Evolutionary conservation across 2,329 filamentous ascomycete genomes (phyloP).

Genomic region (Colletotrichum lupini): DNA sequence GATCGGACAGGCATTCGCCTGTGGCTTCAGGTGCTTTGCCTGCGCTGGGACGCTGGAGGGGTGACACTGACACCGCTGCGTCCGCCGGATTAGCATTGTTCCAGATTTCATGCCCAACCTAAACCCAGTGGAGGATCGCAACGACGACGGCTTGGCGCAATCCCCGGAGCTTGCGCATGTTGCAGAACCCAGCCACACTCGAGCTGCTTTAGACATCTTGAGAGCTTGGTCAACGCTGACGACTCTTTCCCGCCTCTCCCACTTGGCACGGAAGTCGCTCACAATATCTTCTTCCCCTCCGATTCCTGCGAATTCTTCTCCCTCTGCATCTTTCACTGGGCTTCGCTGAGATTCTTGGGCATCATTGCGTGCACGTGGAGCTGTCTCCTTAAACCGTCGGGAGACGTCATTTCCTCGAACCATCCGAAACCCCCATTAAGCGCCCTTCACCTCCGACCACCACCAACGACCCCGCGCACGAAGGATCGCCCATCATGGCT

Average conservation of each 20-base stretch:
- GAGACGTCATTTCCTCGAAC: constrained; percentile 32
- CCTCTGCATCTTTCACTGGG: background rate
- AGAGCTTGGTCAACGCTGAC: constrained; percentile 36
- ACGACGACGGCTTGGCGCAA: constrained; percentile 31
- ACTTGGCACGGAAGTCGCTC: constrained; percentile 27
- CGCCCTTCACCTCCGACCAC: constrained; percentile 13
- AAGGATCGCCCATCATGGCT: constrained; percentile 30
- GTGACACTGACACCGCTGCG: constrained; percentile 12
- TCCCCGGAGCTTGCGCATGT: constrained; percentile 35
- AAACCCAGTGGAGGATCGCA: constrained; percentile 20
- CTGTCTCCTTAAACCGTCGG: constrained; percentile 11
- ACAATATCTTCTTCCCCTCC: constrained; percentile 7
- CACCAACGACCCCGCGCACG: constrained; percentile 20
- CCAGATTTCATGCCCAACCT: constrained; percentile 28
- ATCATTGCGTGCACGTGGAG: constrained; percentile 27
- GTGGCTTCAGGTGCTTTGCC: constrained; percentile 7
- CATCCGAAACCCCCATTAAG: constrained; percentile 10
- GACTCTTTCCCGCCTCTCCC: constrained; percentile 30
- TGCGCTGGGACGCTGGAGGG: constrained; percentile 5
- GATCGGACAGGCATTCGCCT: background rate
- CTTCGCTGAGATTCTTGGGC: background rate
- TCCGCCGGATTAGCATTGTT: constrained; percentile 34
- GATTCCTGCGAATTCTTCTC: background rate
- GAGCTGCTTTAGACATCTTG: constrained; percentile 25
- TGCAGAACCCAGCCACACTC: constrained; percentile 36